Evolutionary conservation across 495 filamentous ascomycete genomes (phyloP).

Genomic region (Trichoderma reesei): DNA sequence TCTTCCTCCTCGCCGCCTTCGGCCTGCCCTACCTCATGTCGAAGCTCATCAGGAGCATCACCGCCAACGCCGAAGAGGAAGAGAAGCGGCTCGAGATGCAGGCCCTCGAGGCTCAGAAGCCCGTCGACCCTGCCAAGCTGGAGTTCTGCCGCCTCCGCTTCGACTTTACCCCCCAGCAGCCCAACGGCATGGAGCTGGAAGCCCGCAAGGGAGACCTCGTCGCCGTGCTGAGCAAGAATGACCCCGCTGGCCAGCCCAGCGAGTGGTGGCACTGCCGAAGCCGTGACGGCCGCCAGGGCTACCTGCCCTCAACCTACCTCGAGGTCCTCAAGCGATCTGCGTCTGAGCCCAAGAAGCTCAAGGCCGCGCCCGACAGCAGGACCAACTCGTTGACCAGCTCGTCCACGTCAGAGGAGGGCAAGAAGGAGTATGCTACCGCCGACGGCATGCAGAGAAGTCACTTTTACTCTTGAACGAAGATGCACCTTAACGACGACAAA

Average conservation of each 20-base stretch:
- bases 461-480: conserved; percentile 8
- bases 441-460: conserved; percentile 12
- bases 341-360: conserved; percentile 37
- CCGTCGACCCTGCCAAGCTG: conserved; percentile 75
- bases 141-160: conserved; percentile 92
- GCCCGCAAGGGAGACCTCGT: conserved; percentile 95
- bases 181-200: conserved; percentile 71
- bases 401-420: conserved; percentile 13
- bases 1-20: conserved; percentile 91
- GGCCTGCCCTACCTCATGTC: conserved; percentile 92
- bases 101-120: conserved; percentile 34
- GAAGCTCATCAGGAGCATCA: conserved; percentile 80
- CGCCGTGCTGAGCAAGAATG: conserved; percentile 83
- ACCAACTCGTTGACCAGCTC: conserved; percentile 39
- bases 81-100: conserved; percentile 50
- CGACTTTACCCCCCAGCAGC: conserved; percentile 71
- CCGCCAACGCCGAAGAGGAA: conserved; percentile 73
- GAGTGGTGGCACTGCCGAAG: conserved; percentile 98
- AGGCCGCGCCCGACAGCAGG: conserved; percentile 45
- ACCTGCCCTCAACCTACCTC: conserved; percentile 81
- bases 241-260: conserved; percentile 81
- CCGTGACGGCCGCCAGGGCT: conserved; percentile 84
- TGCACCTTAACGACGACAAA: not conserved
- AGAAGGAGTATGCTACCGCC: conserved; percentile 13
- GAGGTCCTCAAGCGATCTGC: conserved; percentile 61